Conservation (phyloP, 495 filamentous ascomycete species). For the Aspergillus conjunctus region DNA sequence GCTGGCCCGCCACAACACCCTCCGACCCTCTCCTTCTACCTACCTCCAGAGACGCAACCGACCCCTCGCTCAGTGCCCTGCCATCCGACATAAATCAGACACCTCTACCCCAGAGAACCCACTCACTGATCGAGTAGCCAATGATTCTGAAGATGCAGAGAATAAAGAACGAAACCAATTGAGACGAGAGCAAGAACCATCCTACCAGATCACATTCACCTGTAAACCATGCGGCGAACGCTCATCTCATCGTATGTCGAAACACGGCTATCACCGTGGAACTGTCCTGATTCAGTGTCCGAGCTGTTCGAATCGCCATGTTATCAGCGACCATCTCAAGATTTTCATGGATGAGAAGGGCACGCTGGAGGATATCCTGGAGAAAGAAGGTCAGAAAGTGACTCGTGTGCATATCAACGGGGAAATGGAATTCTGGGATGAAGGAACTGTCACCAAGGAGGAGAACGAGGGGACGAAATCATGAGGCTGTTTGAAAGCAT, state of each 20-base stretch:
- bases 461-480: constrained; percentile 11
- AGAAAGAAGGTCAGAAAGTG: constrained; percentile 35
- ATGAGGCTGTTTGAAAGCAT: not conserved
- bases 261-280: constrained; percentile 91
- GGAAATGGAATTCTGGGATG: constrained; percentile 71
- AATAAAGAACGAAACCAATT: constrained; percentile 34
- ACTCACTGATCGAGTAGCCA: constrained; percentile 32
- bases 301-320: constrained; percentile 76
- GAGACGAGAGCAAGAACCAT: constrained; percentile 57
- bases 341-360: constrained; percentile 48
- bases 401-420: constrained; percentile 48
- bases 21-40: constrained; percentile 13
- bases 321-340: constrained; percentile 85
- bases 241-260: constrained; percentile 76
- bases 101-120: constrained; percentile 26
- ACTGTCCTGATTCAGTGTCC: constrained; percentile 88
- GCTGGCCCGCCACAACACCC: constrained; percentile 6
- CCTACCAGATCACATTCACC: constrained; percentile 87
- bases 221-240: constrained; percentile 81
- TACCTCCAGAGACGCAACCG: constrained; percentile 1
- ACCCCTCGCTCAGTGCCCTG: constrained; percentile 12
- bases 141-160: constrained; percentile 33
- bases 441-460: constrained; percentile 48
- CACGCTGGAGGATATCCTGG: constrained; percentile 42
- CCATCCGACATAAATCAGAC: constrained; percentile 37